These are phyloP conservation scores for Saksenaea vasiformis DNA, from an alignment of 371 early-diverging fungal species.

Conservation along the genomic window DNA sequence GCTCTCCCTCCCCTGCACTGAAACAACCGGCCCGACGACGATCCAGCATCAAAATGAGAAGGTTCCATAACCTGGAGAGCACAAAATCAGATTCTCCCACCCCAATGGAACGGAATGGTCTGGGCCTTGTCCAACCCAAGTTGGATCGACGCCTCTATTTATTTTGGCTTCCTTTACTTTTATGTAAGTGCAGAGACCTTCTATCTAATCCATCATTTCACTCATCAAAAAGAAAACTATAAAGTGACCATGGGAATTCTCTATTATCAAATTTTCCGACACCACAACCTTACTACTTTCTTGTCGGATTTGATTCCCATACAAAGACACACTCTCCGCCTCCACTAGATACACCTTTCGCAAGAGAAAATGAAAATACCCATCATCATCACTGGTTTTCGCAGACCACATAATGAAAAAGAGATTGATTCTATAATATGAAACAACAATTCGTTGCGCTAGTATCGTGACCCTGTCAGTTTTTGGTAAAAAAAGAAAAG, in stretches of 20 bases:
- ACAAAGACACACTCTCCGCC: too few relatives aligned
- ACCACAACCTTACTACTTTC: too few relatives aligned
- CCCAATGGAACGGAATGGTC: constrained; percentile 27
- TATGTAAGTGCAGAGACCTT: constrained; percentile 24
- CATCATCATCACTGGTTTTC: too few relatives aligned
- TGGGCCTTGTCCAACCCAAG: constrained; percentile 28
- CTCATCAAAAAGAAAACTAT: not conserved
- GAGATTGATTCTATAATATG: too few relatives aligned
- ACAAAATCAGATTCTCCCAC: constrained; percentile 5
- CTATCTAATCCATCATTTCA: not conserved
- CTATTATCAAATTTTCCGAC: constrained; percentile 7
- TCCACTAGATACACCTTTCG: too few relatives aligned
- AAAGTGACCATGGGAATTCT: constrained; percentile 13
- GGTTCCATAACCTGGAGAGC: constrained; percentile 24
- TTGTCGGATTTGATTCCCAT: too few relatives aligned
- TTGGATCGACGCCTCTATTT: constrained; percentile 31
- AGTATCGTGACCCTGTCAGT: too few relatives aligned
- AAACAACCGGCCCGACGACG: not conserved
- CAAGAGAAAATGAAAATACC: too few relatives aligned
- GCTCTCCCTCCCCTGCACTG: not conserved
- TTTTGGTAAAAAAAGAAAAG: too few relatives aligned
- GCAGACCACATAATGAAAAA: too few relatives aligned
- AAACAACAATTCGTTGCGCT: too few relatives aligned
- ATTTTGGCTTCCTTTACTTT: constrained; percentile 39
- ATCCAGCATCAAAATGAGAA: constrained; percentile 12